phyloP scores from a whole-genome alignment of 2,329 filamentous ascomycete species.

The Dothideomycetes sp. region DNA sequence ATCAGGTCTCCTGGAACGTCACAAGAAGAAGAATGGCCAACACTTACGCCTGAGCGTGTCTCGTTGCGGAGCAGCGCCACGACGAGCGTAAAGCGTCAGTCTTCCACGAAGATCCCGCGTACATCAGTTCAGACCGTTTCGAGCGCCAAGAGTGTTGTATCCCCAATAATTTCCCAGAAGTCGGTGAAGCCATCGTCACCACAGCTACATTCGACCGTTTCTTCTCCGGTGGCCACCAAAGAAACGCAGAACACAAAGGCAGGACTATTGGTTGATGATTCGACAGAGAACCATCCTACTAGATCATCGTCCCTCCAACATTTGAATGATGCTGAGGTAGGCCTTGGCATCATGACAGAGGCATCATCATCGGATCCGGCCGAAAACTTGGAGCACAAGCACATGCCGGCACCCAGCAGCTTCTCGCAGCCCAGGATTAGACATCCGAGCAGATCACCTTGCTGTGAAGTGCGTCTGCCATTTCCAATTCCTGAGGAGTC shows the following conservation, averaged over 20 bases:
- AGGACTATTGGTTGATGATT: neutral
- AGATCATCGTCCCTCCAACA: slow-evolving; percentile 1
- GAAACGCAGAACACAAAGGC: neutral
- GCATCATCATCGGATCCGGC: neutral
- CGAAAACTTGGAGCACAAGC: neutral
- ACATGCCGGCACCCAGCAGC: slow-evolving; percentile 13
- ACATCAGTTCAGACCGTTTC: slow-evolving; percentile 1
- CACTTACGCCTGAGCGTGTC: slow-evolving; percentile 21
- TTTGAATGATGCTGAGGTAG: neutral
- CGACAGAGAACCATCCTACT: neutral
- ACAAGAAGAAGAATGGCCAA: slow-evolving; percentile 23
- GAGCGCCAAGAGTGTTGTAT: slow-evolving; percentile 6
- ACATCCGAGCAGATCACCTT: neutral
- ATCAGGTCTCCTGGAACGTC: slow-evolving; percentile 14
- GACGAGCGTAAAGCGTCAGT: neutral
- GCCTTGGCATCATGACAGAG: neutral
- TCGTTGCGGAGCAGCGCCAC: neutral
- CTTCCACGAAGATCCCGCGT: slow-evolving; percentile 1
- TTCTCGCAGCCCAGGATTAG: slow-evolving; percentile 19
- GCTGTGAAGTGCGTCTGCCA: no score
- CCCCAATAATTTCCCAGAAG: neutral
- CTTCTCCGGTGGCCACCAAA: neutral
- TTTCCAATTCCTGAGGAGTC: no score
- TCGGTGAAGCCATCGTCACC: neutral
- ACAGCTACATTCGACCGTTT: neutral